phyloP scores from a whole-genome alignment of 2,329 filamentous ascomycete genomes.

The Acrocalymma vagum region DNA sequence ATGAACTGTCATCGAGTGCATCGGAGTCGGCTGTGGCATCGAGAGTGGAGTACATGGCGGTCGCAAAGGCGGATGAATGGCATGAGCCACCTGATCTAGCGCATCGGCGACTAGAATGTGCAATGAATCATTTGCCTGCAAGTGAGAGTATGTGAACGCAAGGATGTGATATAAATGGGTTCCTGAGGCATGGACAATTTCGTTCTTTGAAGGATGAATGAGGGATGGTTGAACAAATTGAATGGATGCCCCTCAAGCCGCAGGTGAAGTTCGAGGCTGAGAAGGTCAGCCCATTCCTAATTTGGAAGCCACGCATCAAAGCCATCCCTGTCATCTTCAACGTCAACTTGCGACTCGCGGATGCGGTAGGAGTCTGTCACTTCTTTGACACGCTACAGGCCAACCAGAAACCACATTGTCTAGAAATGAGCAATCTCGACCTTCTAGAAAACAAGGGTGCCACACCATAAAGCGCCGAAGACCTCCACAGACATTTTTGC shows the following conservation, averaged over 20 bases:
- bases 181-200: slow-evolving; percentile 33
- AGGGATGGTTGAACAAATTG: slow-evolving; percentile 23
- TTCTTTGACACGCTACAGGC: no score
- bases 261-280: slow-evolving; percentile 37
- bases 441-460: no score
- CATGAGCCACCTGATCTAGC: slow-evolving; percentile 38
- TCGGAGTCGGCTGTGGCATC: slow-evolving; percentile 40
- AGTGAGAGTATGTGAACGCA: slow-evolving; percentile 15
- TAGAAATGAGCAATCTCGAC: no score
- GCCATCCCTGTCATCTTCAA: slow-evolving; percentile 23
- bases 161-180: slow-evolving; percentile 18
- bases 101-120: slow-evolving; percentile 26
- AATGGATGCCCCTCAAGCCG: slow-evolving; percentile 26
- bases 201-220: slow-evolving; percentile 40
- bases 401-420: no score
- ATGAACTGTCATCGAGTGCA: slow-evolving; percentile 43
- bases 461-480: no score
- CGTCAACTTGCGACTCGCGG: no score
- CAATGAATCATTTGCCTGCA: slow-evolving; percentile 32
- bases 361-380: no score
- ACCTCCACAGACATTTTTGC: no score
- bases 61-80: slow-evolving; percentile 24
- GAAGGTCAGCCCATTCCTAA: slow-evolving; percentile 28
- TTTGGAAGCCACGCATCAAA: slow-evolving; percentile 24
- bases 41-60: slow-evolving; percentile 46